These are phyloP conservation scores for Pythium insidiosum DNA, from an alignment of 352 stramenopile species.

Conservation along the genomic window DNA sequence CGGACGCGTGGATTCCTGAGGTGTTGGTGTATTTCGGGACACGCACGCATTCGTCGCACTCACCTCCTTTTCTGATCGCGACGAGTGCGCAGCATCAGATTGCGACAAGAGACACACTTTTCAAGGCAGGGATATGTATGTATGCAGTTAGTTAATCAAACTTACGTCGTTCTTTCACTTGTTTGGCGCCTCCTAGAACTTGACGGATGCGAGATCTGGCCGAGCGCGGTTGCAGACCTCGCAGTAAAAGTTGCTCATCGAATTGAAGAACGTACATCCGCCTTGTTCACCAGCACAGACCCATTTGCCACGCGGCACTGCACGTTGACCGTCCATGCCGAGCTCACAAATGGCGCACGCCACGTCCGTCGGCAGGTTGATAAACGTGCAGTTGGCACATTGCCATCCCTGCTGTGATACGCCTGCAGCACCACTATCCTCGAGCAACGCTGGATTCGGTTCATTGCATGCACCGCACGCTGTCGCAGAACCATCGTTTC, in stretches of 20 bases:
- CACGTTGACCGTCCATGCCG: slow-evolving; percentile 65
- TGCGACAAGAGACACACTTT: too few species aligned
- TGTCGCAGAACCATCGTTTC: slow-evolving; percentile 36
- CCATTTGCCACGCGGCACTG: slow-evolving; percentile 79
- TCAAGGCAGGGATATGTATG: too few species aligned
- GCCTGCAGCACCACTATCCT: slow-evolving; percentile 9
- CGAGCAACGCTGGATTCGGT: slow-evolving; percentile 34
- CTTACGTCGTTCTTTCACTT: too few species aligned
- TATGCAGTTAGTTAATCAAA: not conserved
- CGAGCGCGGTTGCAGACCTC: slow-evolving; percentile 85
- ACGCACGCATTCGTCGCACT: too few species aligned
- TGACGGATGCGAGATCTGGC: slow-evolving; percentile 57
- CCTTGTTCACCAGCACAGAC: slow-evolving; percentile 76
- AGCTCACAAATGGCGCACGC: slow-evolving; percentile 79
- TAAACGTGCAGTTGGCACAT: slow-evolving; percentile 81
- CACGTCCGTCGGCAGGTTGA: slow-evolving; percentile 68
- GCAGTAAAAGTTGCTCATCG: slow-evolving; percentile 78
- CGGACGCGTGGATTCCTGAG: too few species aligned
- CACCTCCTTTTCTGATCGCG: too few species aligned
- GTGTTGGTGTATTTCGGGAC: too few species aligned
- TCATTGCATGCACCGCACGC: slow-evolving; percentile 57
- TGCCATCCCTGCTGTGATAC: slow-evolving; percentile 54
- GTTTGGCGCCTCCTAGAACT: too few species aligned
- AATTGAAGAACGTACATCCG: slow-evolving; percentile 86
- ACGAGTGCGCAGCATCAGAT: too few species aligned